Evolutionary conservation across 495 filamentous ascomycete species (phyloP), one percentile per base, ranked within the genome.

Genomic region (Neurospora pannonica): DNA sequence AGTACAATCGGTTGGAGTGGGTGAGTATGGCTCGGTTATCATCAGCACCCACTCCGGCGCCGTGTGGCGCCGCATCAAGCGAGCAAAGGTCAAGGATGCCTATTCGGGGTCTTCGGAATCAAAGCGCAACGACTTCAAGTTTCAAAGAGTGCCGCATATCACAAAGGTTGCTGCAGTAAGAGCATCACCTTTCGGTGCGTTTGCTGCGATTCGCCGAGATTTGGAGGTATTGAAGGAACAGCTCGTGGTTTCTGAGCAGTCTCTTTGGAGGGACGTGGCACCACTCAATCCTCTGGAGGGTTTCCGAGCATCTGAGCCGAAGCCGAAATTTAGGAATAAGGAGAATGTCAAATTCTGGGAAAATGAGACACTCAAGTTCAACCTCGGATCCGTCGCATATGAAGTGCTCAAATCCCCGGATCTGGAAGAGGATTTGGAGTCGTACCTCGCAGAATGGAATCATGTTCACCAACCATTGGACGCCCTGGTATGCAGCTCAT

Each of bases 1-100:
- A 13, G 95, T 92, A 10, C 88, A 87, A 75, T 97, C 97, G 76
- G 92, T 97, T 21, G 92, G 90, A 75, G 91, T 99, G 6, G 93
- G 94, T 17, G 93, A 97, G 80, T 92, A 98, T 84, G 97, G 94
- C 8, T 97, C 94, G 3, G 93, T 99, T 74, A 97, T 99, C 74
- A 89, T 99, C 73, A 95, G 93, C 76, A 98, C 96, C 2, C 87
- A 93, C 73, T 94, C 93, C 42, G 96, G 96, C 7, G 95, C 92
- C 62, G 95, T 97, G 2, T 99, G 95, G 95, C 90, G 88, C 72
- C 90, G 95, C 69, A 88, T 93, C 73, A 94, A 93, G 77, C 88
- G 97, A 76, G 85, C 87, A 10, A 95, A 94, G 74, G 88, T 89
- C 74, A 97, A 97, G 78, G 90, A 93, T 78, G 86, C 90, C 1